A percentile compares a stretch with the other conserved stretches of the same genome.
Conservation (phyloP, 2,329 filamentous ascomycete genomes). For the Phoma sp. region DNA sequence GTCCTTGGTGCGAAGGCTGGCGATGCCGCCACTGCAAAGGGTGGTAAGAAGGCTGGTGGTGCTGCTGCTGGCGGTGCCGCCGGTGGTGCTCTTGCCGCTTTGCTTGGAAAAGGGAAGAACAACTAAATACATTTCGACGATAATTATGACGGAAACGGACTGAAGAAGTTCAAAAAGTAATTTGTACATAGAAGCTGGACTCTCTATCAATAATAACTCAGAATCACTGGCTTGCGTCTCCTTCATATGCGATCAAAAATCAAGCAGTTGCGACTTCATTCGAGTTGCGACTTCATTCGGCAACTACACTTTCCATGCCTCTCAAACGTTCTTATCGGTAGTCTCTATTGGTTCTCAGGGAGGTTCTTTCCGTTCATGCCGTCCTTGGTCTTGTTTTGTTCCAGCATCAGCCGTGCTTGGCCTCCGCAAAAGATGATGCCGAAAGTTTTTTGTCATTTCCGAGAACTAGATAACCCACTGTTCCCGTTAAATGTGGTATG, state of each 20-base stretch:
- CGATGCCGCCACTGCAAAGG: slow-evolving; percentile 12
- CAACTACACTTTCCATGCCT: no score
- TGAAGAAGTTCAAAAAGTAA: background rate
- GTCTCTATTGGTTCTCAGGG: no score
- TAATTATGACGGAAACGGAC: background rate
- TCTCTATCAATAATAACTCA: slow-evolving; percentile 14
- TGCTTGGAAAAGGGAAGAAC: slow-evolving; percentile 16
- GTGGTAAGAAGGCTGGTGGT: slow-evolving; percentile 4
- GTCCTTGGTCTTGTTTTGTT: no score
- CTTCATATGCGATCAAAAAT: background rate
- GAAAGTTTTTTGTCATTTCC: no score
- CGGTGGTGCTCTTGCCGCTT: slow-evolving; percentile 14
- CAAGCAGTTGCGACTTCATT: no score
- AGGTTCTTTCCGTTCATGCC: no score
- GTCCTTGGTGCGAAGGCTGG: slow-evolving; percentile 16
- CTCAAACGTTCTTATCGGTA: no score
- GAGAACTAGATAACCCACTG: no score
- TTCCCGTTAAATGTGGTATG: no score
- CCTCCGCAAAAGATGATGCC: no score
- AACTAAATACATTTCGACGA: slow-evolving; percentile 4
- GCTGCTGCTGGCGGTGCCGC: slow-evolving; percentile 4
- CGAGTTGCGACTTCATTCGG: no score
- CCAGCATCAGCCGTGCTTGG: no score
- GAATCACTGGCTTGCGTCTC: background rate
- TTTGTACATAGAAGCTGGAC: slow-evolving; percentile 17